Evolutionary conservation across 2,329 filamentous ascomycete genomes (phyloP).

Genomic region (Coniochaeta sp.): DNA sequence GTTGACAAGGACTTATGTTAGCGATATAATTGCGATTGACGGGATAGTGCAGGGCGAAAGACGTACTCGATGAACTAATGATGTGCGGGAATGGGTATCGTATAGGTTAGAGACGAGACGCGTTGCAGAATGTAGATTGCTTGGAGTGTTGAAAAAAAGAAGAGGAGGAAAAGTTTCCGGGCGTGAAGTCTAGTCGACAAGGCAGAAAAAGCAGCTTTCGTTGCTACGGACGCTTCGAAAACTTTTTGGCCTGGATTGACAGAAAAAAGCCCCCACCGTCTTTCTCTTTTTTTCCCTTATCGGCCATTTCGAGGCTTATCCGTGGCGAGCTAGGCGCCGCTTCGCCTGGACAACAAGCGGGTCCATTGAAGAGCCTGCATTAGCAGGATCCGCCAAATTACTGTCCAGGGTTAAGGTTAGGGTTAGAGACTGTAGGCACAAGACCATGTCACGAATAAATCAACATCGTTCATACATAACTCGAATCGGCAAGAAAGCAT

Average conservation of each 20-base stretch:
- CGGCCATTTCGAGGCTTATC: neutral
- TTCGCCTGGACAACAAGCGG: neutral
- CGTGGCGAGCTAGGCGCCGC: neutral
- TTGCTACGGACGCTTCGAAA: neutral
- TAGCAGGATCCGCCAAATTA: neutral
- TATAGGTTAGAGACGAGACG: neutral
- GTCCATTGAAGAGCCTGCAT: neutral
- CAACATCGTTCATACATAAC: too few species aligned
- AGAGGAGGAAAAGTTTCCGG: neutral
- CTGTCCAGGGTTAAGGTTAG: neutral
- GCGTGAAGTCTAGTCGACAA: neutral
- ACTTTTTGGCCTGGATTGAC: neutral
- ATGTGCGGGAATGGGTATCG: neutral
- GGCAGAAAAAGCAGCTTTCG: slow-evolving; percentile 2
- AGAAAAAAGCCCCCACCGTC: neutral
- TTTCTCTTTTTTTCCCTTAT: neutral
- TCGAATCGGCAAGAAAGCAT: neutral
- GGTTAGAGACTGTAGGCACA: neutral
- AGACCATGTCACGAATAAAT: too few species aligned
- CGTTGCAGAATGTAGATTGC: neutral
- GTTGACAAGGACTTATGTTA: neutral
- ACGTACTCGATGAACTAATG: neutral
- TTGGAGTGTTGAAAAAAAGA: neutral
- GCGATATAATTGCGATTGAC: neutral
- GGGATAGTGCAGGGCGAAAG: neutral